Evolutionary conservation across 2,329 filamentous ascomycete species (phyloP), one percentile per base, ranked within the genome.

Genomic region (Pseudogymnoascus sp.): DNA sequence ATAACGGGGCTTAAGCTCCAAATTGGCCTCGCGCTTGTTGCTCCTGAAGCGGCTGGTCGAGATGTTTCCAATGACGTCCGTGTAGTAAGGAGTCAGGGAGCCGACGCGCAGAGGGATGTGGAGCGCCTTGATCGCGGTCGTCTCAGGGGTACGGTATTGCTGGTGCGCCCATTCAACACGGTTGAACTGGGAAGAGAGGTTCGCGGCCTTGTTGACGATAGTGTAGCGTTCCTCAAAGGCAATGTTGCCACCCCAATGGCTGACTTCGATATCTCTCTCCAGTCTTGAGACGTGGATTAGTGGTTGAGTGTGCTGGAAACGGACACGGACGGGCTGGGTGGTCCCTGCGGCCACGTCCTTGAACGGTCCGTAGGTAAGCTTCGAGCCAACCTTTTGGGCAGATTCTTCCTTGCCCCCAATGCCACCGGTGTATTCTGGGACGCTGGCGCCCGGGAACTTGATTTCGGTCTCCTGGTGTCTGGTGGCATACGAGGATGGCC

Each of bases 241-340:
- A 62, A 97, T 78, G 74, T 99, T 99, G 66, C 95, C 95, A 69
- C 95, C 95, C 95, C 95, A 99, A 77, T 97, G 95, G 74, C 91
- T 96, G 70, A 99, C 89, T 76, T 99, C 95, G 67, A 99, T 80
- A 72, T 97, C 93, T 65, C 95, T 88, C 77, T 97, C 91, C 65
- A 99, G 81, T 14, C 85, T 80, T 36, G 86, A 86, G 60, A 91
- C 85, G 72, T 95, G 90, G 46, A 87, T 89, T 64, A 99, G 81
- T 11, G 95, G 93, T 78, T 93, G 96, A 67, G 90, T 97, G 78
- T 95, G 97, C 76, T 99, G 93, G 77, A 96, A 97, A 66, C 95
- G 90, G 62, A 97, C 88, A 68, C 82, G 85, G 64, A 91, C 86
- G 16, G 88, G 86, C 71, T 90, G 84, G 56, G 80, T 74, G 8